Percentiles rank a stretch among this genome's conserved stretches.
Conservation (phyloP, 306 rosid genomes). For the Mimosa pudica region DNA sequence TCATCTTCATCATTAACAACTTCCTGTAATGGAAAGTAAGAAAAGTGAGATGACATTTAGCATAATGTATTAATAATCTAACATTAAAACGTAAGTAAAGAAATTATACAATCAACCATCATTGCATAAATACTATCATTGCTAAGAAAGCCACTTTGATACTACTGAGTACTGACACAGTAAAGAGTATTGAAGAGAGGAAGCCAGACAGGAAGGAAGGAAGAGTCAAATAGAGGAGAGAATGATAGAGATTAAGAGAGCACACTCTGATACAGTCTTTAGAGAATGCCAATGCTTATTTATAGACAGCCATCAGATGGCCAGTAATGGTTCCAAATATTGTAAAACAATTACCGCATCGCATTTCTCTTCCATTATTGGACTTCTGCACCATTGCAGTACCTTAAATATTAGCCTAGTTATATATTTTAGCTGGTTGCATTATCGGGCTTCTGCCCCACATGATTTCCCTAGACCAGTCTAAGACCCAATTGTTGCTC, state of each 20-base stretch:
- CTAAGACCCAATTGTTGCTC: not conserved
- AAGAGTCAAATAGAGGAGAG: not conserved
- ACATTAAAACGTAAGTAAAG: not conserved
- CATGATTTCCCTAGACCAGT: not conserved
- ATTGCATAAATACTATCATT: not conserved
- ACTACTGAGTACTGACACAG: not conserved
- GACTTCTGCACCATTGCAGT: not conserved
- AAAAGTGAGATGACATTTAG: conserved; percentile 1
- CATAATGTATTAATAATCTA: not conserved
- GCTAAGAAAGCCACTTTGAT: not conserved
- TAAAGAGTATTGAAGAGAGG: not conserved
- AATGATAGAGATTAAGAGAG: not conserved
- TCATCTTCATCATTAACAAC: conserved; percentile 52
- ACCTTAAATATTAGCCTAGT: not conserved
- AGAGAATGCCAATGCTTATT: not conserved
- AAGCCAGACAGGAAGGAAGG: not conserved
- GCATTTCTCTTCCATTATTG: not conserved
- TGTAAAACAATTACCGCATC: not conserved
- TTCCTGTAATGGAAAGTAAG: conserved; percentile 56
- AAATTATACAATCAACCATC: conserved; percentile 20
- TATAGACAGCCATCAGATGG: not conserved
- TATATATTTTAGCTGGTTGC: not conserved
- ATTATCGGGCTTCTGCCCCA: not conserved
- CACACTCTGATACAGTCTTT: not conserved
- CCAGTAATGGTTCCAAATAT: not conserved